phyloP scores from a whole-genome alignment of 2,329 filamentous ascomycete species.

The Penicillium italicum region DNA sequence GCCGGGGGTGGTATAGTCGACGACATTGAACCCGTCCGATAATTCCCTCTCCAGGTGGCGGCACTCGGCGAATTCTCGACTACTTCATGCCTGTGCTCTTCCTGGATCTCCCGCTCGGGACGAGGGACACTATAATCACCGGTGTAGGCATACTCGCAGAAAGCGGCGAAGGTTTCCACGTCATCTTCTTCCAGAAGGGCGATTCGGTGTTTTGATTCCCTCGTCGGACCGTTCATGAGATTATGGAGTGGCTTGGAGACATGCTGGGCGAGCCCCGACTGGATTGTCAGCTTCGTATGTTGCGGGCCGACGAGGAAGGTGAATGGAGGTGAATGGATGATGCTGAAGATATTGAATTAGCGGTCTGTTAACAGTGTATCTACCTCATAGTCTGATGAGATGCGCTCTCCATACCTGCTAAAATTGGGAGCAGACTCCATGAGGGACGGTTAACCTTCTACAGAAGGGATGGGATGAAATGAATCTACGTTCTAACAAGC shows the following conservation, averaged over 20 bases:
- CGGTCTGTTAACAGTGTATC: background rate
- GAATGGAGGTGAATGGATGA: constrained; percentile 44
- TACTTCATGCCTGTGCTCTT: constrained; percentile 19
- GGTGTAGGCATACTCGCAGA: constrained; percentile 51
- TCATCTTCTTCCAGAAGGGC: constrained; percentile 47
- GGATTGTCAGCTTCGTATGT: constrained; percentile 47
- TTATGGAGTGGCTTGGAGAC: constrained; percentile 44
- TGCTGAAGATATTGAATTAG: constrained; percentile 27
- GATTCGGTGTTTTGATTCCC: constrained; percentile 43
- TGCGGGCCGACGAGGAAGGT: constrained; percentile 47
- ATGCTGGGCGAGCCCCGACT: constrained; percentile 44
- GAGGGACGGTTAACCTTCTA: constrained; percentile 10
- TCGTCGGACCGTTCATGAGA: constrained; percentile 46
- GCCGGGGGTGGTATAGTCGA: constrained; percentile 30
- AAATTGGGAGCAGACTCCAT: constrained; percentile 33
- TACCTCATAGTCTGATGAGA: background rate
- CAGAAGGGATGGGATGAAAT: background rate
- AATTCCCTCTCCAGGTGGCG: constrained; percentile 16
- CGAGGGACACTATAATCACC: constrained; percentile 44
- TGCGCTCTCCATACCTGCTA: constrained; percentile 31
- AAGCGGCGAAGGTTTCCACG: constrained; percentile 48
- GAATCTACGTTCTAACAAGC: background rate
- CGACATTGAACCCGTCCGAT: constrained; percentile 24
- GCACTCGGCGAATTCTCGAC: constrained; percentile 11
- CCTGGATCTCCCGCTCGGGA: constrained; percentile 10